Evolutionary conservation across 768 basidiomycete genomes (phyloP), one percentile per base, ranked within the genome.

Genomic region (Termitomyces sp.): DNA sequence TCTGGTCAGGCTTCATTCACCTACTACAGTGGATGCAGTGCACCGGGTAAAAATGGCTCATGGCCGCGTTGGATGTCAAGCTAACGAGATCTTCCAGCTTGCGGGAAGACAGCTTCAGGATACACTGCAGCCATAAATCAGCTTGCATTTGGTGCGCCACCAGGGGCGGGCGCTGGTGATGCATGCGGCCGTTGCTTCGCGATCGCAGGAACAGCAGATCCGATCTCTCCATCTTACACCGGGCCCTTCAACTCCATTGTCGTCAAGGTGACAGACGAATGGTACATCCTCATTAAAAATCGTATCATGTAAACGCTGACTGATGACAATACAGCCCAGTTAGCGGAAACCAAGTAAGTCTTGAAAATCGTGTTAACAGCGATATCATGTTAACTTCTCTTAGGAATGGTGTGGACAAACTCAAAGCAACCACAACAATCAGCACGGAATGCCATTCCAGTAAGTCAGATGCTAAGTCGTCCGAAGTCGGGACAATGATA

Each of bases 121-220:
- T 82, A 68, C 64, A 80, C 79, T 5, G 81, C 82, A 12, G 82
- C 82, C 5, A 75, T 84, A 11, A 81, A 73, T 64, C 81, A 83
- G 66, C 73, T 83, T 21, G 68, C 81, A 0, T 85, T 80, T 55
- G 82, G 82, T 40, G 69, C 79, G 8, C 47, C 64, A 15, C 77
- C 81, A 19, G 80, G 81, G 0, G 28, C 68, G 0, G 82, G 81
- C 10, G 67, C 80, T 2, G 82, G 83, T 15, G 82, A 82, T 65
- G 83, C 79, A 10, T 85, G 82, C 58, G 83, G 82, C 14, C 78
- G 82, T 37, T 84, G 83, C 71, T 84, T 85, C 64, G 66, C 73
- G 19, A 46, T 84, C 53, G 80, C 81, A 1, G 80, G 74, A 38
- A 71, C 64, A 15, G 57, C 64, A 10, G 81, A 83, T 64, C 82